Evolutionary conservation across 805 yeast species (phyloP).

Genomic region (Nakazawaea peltata): DNA sequence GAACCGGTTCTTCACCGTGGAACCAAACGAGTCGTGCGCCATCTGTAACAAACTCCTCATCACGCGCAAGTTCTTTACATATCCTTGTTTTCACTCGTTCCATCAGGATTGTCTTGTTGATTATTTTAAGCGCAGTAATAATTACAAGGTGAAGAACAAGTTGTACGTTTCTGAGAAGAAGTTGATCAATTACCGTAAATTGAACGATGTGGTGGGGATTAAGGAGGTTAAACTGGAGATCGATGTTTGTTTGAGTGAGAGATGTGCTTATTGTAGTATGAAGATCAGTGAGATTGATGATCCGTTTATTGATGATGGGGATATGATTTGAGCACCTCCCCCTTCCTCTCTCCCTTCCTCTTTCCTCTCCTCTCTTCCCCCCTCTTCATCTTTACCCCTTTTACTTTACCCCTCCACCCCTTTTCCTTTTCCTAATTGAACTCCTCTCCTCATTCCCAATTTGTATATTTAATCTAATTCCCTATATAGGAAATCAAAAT

Average conservation of each 20-base stretch:
- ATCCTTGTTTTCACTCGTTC: slow-evolving; percentile 86
- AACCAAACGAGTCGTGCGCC: slow-evolving; percentile 79
- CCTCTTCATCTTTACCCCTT: too few relatives aligned
- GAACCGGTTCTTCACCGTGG: slow-evolving; percentile 55
- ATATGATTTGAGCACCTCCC: too few relatives aligned
- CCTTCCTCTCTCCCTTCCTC: too few relatives aligned
- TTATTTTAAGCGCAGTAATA: slow-evolving; percentile 50
- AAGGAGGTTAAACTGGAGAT: slow-evolving; percentile 35
- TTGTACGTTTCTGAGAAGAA: slow-evolving; percentile 46
- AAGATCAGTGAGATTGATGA: slow-evolving; percentile 65
- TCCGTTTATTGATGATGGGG: background rate
- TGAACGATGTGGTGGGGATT: slow-evolving; percentile 11
- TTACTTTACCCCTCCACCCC: too few relatives aligned
- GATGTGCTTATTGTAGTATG: slow-evolving; percentile 71
- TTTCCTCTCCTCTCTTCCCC: too few relatives aligned
- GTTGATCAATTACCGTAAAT: slow-evolving; percentile 20
- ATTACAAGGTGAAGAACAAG: slow-evolving; percentile 56
- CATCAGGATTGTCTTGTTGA: slow-evolving; percentile 83
- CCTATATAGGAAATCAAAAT: too few relatives aligned
- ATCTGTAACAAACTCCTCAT: slow-evolving; percentile 64
- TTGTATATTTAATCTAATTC: too few relatives aligned
- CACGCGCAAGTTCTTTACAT: slow-evolving; percentile 65
- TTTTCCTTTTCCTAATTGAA: too few relatives aligned
- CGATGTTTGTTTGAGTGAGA: slow-evolving; percentile 50
- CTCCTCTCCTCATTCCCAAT: too few relatives aligned